A percentile compares a stretch with the other conserved stretches of the same genome.
Evolutionary conservation across 2,329 filamentous ascomycete species (phyloP).

Genomic region (Rhexocercosporidium sp.): DNA sequence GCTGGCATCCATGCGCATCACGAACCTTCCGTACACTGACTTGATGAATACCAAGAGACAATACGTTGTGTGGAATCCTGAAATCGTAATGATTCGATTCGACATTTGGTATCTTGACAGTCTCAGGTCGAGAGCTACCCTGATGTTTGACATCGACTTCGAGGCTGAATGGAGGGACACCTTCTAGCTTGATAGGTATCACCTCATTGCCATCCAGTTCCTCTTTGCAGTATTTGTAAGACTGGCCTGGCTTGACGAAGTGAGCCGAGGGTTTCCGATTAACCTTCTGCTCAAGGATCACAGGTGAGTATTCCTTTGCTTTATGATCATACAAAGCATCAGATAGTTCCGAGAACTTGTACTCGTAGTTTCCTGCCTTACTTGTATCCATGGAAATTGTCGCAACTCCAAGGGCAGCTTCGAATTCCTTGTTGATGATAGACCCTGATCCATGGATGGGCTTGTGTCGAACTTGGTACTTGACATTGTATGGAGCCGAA

Average conservation of each 20-base stretch:
- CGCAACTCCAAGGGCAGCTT: slow-evolving; percentile 76
- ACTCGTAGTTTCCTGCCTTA: slow-evolving; percentile 82
- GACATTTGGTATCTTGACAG: slow-evolving; percentile 82
- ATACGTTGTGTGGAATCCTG: slow-evolving; percentile 80
- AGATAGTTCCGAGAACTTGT: slow-evolving; percentile 81
- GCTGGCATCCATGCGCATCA: slow-evolving; percentile 85
- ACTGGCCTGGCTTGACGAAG: slow-evolving; percentile 86
- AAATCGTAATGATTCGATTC: slow-evolving; percentile 76
- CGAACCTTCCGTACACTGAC: slow-evolving; percentile 89
- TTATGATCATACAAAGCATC: slow-evolving; percentile 87
- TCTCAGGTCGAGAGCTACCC: slow-evolving; percentile 77
- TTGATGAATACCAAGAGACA: slow-evolving; percentile 88
- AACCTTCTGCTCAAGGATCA: slow-evolving; percentile 81
- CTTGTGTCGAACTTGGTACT: slow-evolving; percentile 80
- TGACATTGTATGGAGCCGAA: slow-evolving; percentile 79
- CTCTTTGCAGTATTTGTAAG: slow-evolving; percentile 93
- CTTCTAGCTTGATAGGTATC: slow-evolving; percentile 85
- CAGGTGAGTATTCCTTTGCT: slow-evolving; percentile 64
- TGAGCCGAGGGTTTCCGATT: slow-evolving; percentile 81
- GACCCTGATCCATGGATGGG: slow-evolving; percentile 68
- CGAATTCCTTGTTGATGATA: slow-evolving; percentile 72
- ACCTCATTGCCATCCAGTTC: slow-evolving; percentile 82
- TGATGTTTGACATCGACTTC: slow-evolving; percentile 95
- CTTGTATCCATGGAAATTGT: slow-evolving; percentile 86
- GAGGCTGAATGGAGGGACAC: slow-evolving; percentile 84